Conservation (phyloP, 2,329 filamentous ascomycete species). For the Coniochaeta sp. region DNA sequence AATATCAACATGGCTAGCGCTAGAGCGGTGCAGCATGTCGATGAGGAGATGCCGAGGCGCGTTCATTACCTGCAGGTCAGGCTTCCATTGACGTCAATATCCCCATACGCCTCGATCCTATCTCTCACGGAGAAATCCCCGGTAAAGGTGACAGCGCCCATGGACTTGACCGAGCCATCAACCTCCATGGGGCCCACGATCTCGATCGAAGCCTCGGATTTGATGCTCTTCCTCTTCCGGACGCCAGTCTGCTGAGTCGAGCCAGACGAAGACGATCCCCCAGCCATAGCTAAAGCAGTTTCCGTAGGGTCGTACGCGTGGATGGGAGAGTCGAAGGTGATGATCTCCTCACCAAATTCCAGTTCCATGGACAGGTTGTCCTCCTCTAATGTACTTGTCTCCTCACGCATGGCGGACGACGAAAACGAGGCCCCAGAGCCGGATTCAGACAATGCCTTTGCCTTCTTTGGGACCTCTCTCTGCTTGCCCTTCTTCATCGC, state of each 20-base stretch:
- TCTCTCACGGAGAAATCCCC: constrained; percentile 36
- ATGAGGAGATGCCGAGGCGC: background rate
- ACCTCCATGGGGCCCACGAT: constrained; percentile 39
- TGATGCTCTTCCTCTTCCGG: constrained; percentile 30
- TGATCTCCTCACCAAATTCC: background rate
- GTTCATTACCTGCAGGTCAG: constrained; percentile 31
- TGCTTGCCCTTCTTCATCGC: background rate
- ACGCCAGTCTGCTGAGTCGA: background rate
- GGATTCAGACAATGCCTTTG: background rate
- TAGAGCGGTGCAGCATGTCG: background rate
- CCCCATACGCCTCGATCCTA: constrained; percentile 37
- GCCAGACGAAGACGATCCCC: background rate
- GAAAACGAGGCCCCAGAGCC: background rate
- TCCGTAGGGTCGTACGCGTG: background rate
- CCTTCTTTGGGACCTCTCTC: background rate
- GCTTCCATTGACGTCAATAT: constrained; percentile 32
- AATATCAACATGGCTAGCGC: too few relatives aligned
- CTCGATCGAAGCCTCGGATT: constrained; percentile 30
- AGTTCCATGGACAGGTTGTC: background rate
- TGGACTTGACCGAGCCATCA: constrained; percentile 36
- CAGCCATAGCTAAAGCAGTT: background rate
- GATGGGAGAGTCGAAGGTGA: background rate
- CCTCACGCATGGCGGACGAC: background rate
- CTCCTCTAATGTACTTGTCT: background rate
- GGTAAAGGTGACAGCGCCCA: constrained; percentile 33